These are phyloP conservation scores for Aphanomyces cochlioides DNA, from an alignment of 352 stramenopile genomes.

Conservation along the genomic window DNA sequence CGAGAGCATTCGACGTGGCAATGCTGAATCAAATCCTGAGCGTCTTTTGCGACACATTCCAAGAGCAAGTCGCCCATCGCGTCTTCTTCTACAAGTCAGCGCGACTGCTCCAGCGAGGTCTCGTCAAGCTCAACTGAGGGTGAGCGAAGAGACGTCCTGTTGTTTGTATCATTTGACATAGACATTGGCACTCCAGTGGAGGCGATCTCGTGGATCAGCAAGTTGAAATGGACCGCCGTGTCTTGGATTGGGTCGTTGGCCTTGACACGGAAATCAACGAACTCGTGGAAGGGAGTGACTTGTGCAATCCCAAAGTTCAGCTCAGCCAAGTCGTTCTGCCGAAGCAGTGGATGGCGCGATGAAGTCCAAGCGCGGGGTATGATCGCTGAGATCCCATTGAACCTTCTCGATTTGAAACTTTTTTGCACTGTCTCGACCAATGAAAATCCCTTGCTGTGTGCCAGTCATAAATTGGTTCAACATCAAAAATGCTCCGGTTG, in stretches of 20 bases:
- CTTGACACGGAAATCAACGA: slow-evolving; percentile 89
- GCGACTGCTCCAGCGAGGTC: slow-evolving; percentile 62
- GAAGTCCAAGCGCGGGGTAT: no score
- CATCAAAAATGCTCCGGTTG: no score
- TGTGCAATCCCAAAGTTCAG: slow-evolving; percentile 80
- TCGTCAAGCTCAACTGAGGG: slow-evolving; percentile 76
- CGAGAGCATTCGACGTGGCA: slow-evolving; percentile 11
- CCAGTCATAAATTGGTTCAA: no score
- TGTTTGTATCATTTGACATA: neutral
- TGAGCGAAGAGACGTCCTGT: neutral
- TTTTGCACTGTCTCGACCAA: no score
- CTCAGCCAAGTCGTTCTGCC: slow-evolving; percentile 82
- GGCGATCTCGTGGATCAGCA: slow-evolving; percentile 83
- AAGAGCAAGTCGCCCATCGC: slow-evolving; percentile 80
- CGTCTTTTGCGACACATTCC: slow-evolving; percentile 85
- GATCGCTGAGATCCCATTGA: no score
- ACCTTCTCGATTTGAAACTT: no score
- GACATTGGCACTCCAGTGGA: slow-evolving; percentile 72
- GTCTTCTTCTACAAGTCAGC: slow-evolving; percentile 89
- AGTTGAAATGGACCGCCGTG: slow-evolving; percentile 76
- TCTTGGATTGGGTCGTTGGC: slow-evolving; percentile 84
- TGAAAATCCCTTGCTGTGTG: no score
- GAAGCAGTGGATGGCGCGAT: slow-evolving; percentile 52
- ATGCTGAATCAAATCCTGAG: slow-evolving; percentile 87
- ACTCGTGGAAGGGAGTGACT: slow-evolving; percentile 80